A percentile compares a stretch with the other conserved stretches of the same genome.
Evolutionary conservation across 257 asterid genomes (phyloP).

Genomic region (Primulina tabacum): DNA sequence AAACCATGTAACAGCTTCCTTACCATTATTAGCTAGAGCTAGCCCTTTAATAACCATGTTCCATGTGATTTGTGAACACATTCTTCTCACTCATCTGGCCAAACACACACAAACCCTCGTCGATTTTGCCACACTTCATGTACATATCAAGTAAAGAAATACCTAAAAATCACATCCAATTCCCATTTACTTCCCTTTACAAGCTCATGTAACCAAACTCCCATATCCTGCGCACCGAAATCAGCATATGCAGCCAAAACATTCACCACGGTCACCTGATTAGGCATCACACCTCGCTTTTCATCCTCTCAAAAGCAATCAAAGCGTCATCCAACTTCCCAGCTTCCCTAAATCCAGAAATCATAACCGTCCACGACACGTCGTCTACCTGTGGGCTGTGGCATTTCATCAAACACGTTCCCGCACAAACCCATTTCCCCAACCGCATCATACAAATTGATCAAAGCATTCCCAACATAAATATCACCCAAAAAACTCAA

Average conservation of each 20-base stretch:
- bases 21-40: slow-evolving; percentile 56
- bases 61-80: slow-evolving; percentile 64
- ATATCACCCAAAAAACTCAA: slow-evolving; percentile 45
- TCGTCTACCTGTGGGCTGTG: slow-evolving; percentile 53
- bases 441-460: slow-evolving; percentile 49
- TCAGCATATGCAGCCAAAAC: slow-evolving; percentile 67
- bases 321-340: slow-evolving; percentile 52
- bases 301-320: slow-evolving; percentile 52
- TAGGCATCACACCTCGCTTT: slow-evolving; percentile 52
- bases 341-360: slow-evolving; percentile 54
- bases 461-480: slow-evolving; percentile 60
- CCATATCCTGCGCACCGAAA: slow-evolving; percentile 46
- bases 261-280: slow-evolving; percentile 70
- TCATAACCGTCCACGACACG: slow-evolving; percentile 73
- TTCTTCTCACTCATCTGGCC: slow-evolving; percentile 48
- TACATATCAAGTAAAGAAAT: slow-evolving; percentile 72
- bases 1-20: slow-evolving; percentile 59
- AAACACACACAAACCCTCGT: slow-evolving; percentile 45
- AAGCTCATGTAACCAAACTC: slow-evolving; percentile 53
- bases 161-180: slow-evolving; percentile 66
- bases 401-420: slow-evolving; percentile 71
- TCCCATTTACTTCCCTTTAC: slow-evolving; percentile 49
- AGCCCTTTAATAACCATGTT: slow-evolving; percentile 62
- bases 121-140: slow-evolving; percentile 54
- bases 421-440: slow-evolving; percentile 48